These are phyloP conservation scores for Sphagnum tenellum DNA, from an alignment of 225 moss, liverwort and hornwort species.

Conservation along the genomic window DNA sequence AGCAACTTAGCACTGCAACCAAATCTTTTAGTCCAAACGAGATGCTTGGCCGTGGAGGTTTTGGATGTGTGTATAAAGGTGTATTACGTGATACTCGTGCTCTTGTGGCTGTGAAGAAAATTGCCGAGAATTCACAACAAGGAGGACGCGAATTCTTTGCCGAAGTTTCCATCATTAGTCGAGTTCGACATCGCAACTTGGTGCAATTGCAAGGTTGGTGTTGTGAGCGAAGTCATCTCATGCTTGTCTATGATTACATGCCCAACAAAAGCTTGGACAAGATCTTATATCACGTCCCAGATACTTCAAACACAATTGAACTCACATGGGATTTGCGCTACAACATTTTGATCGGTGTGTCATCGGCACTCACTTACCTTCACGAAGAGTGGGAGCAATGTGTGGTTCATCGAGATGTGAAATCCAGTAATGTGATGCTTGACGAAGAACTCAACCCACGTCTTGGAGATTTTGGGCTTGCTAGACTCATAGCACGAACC, in stretches of 20 bases:
- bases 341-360: slow-evolving; percentile 42
- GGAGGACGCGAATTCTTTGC: slow-evolving; percentile 21
- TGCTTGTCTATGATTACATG: slow-evolving; percentile 30
- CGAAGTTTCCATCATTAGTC: slow-evolving; percentile 20
- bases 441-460: slow-evolving; percentile 38
- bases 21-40: slow-evolving; percentile 27
- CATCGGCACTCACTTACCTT: slow-evolving; percentile 43
- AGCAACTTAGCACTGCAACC: slow-evolving; percentile 33
- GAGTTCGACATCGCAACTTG: slow-evolving; percentile 37
- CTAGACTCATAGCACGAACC: slow-evolving; percentile 45
- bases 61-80: slow-evolving; percentile 16
- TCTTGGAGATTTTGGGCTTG: slow-evolving; percentile 58
- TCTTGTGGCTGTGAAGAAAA: slow-evolving; percentile 26
- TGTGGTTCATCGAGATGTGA: slow-evolving; percentile 64
- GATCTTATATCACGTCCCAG: slow-evolving; percentile 2
- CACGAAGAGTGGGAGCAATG: slow-evolving; percentile 75
- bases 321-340: slow-evolving; percentile 10
- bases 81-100: slow-evolving; percentile 24
- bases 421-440: slow-evolving; percentile 64
- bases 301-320: no score
- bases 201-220: slow-evolving; percentile 37
- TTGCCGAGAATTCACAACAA: slow-evolving; percentile 15
- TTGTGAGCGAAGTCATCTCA: slow-evolving; percentile 24
- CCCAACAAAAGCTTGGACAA: slow-evolving; percentile 29
- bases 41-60: slow-evolving; percentile 7